A percentile compares a stretch with the other conserved stretches of the same genome.
Evolutionary conservation across 2,329 filamentous ascomycete genomes (phyloP).

Genomic region (Sporothrix mexicana): DNA sequence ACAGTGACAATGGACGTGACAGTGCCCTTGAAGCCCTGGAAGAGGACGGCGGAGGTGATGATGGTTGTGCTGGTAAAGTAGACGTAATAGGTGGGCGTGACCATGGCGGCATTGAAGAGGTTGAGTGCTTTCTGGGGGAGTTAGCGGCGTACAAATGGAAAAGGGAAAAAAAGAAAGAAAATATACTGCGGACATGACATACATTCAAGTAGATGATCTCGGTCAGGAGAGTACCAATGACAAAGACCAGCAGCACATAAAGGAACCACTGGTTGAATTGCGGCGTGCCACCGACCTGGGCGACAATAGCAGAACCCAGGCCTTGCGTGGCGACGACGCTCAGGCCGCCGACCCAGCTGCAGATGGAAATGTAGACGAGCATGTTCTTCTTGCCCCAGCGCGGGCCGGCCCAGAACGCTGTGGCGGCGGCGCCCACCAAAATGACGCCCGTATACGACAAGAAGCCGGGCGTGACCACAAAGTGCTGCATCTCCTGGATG

Average conservation of each 20-base stretch:
- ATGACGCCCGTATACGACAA: slow-evolving; percentile 83
- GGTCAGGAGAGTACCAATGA: slow-evolving; percentile 83
- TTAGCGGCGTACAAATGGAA: background rate
- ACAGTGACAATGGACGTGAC: slow-evolving; percentile 81
- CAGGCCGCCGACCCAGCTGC: slow-evolving; percentile 90
- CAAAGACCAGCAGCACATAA: slow-evolving; percentile 89
- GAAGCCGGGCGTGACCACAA: slow-evolving; percentile 85
- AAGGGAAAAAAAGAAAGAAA: background rate
- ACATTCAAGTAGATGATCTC: slow-evolving; percentile 96
- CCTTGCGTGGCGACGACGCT: slow-evolving; percentile 96
- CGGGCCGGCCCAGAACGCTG: slow-evolving; percentile 81
- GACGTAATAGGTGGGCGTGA: slow-evolving; percentile 98
- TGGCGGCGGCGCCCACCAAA: slow-evolving; percentile 72
- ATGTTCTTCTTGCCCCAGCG: slow-evolving; percentile 95
- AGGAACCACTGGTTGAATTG: slow-evolving; percentile 99
- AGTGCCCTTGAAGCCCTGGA: slow-evolving; percentile 91
- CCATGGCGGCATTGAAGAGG: slow-evolving; percentile 92
- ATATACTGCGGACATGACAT: background rate
- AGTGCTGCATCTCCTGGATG: slow-evolving; percentile 91
- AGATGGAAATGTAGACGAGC: slow-evolving; percentile 96
- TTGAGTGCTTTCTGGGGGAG: slow-evolving; percentile 91
- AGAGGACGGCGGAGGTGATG: slow-evolving; percentile 88
- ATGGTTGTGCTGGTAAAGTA: slow-evolving; percentile 97
- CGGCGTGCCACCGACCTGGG: slow-evolving; percentile 77
- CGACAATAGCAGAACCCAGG: slow-evolving; percentile 86